Conservation (phyloP, 129 eudicot genomes). For the Deinandra increscens region DNA sequence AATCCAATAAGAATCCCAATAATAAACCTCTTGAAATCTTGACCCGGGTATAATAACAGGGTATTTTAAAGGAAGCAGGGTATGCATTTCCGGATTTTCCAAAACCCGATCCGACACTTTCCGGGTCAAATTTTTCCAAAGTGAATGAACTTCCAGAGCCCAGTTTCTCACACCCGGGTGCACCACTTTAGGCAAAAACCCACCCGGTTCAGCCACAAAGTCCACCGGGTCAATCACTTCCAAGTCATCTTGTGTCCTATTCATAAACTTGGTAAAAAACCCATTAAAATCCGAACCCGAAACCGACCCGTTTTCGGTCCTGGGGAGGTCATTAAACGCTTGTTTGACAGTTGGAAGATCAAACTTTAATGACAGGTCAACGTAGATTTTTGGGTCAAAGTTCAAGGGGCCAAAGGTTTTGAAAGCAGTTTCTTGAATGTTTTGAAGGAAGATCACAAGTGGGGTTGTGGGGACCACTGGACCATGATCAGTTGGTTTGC, state of each 20-base stretch:
- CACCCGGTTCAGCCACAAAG: constrained; percentile 62
- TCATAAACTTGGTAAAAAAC: constrained; percentile 45
- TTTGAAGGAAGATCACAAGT: constrained; percentile 57
- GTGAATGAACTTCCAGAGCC: constrained; percentile 79
- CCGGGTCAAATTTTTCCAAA: constrained; percentile 89
- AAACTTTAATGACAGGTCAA: constrained; percentile 64
- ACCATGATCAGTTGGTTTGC: constrained; percentile 42
- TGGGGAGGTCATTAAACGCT: constrained; percentile 51
- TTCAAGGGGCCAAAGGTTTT: constrained; percentile 51
- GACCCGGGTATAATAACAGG: constrained; percentile 93
- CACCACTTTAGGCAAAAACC: constrained; percentile 65
- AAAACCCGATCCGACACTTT: constrained; percentile 58
- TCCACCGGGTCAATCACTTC: constrained; percentile 64
- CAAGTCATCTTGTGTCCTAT: constrained; percentile 60
- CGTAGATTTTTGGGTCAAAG: constrained; percentile 75
- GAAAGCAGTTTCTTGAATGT: constrained; percentile 63
- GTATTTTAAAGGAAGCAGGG: constrained; percentile 63
- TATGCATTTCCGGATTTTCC: constrained; percentile 56
- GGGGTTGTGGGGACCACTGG: constrained; percentile 71
- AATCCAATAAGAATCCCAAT: constrained; percentile 97
- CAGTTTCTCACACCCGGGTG: constrained; percentile 59
- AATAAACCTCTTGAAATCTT: constrained; percentile 85
- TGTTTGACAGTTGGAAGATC: constrained; percentile 45
- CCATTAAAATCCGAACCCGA: constrained; percentile 35
- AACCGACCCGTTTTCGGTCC: constrained; percentile 49